phyloP scores from a whole-genome alignment of 108 stramenopile genomes.

The Fistulifera pelliculosa region DNA sequence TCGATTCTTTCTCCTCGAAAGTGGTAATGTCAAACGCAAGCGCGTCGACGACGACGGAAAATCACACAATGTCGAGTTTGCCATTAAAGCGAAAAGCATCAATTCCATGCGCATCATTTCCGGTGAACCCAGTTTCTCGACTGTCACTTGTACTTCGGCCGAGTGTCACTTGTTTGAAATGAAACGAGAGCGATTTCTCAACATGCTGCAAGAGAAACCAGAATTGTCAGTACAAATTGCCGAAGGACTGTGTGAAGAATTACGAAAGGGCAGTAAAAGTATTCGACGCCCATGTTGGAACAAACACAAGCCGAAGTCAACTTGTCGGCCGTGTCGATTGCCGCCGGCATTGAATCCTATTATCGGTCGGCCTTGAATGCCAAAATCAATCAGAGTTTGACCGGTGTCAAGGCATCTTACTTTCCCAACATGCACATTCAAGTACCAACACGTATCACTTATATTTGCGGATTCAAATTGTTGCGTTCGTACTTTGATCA shows the following conservation, averaged over 20 bases:
- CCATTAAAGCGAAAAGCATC: constrained; percentile 35
- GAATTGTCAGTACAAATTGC: constrained; percentile 25
- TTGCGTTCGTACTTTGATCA: constrained; percentile 17
- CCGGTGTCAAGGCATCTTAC: constrained; percentile 32
- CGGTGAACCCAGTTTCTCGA: constrained; percentile 20
- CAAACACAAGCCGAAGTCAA: constrained; percentile 36
- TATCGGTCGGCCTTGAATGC: constrained; percentile 62
- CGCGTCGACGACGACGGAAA: constrained; percentile 16
- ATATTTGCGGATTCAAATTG: background rate
- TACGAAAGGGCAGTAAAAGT: constrained; percentile 27
- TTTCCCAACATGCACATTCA: constrained; percentile 79
- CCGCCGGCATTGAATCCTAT: constrained; percentile 73
- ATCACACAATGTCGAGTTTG: constrained; percentile 27
- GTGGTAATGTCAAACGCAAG: constrained; percentile 26
- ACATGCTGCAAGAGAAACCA: constrained; percentile 17
- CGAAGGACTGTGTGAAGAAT: constrained; percentile 23
- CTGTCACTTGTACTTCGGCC: constrained; percentile 22
- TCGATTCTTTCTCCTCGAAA: constrained; percentile 31
- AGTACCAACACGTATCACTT: constrained; percentile 53
- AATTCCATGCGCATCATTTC: constrained; percentile 31
- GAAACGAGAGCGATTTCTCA: constrained; percentile 21
- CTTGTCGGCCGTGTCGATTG: constrained; percentile 50
- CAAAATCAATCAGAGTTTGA: constrained; percentile 49
- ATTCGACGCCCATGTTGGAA: constrained; percentile 35
- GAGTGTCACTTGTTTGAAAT: constrained; percentile 35